Evolutionary conservation across 2,329 filamentous ascomycete species (phyloP).

Genomic region (Diplodia seriata): DNA sequence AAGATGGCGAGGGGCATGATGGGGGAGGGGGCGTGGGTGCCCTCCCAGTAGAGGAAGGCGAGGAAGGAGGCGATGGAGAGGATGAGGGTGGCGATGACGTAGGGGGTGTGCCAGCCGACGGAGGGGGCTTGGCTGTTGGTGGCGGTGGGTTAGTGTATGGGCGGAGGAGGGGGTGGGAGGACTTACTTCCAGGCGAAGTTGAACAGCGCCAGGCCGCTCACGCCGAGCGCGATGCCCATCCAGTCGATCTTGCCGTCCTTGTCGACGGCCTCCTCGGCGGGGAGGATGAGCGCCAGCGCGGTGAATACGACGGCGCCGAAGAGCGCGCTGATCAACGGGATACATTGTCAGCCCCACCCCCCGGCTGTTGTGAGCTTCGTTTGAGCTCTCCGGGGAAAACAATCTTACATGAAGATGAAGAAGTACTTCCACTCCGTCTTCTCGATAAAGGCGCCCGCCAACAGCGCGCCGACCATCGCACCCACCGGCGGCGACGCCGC

Average conservation of each 20-base stretch:
- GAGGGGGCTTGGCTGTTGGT: constrained; percentile 50
- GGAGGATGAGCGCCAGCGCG: not conserved
- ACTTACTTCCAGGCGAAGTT: constrained; percentile 60
- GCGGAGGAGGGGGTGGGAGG: not conserved
- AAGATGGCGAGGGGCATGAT: constrained; percentile 58
- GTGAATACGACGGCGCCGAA: not conserved
- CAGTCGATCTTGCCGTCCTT: constrained; percentile 51
- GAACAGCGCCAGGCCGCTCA: constrained; percentile 54
- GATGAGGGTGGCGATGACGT: constrained; percentile 52
- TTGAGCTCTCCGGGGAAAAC: no score
- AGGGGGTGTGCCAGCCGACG: constrained; percentile 54
- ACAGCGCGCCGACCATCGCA: constrained; percentile 52
- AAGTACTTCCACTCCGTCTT: not conserved
- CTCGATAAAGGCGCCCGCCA: constrained; percentile 48
- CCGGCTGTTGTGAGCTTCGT: constrained; percentile 35
- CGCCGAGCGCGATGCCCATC: constrained; percentile 51
- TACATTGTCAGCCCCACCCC: not conserved
- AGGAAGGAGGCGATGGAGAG: constrained; percentile 47
- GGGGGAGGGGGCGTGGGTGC: constrained; percentile 44
- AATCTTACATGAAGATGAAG: not conserved
- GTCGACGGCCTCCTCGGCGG: constrained; percentile 44
- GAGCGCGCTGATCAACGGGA: not conserved
- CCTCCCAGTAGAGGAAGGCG: constrained; percentile 52
- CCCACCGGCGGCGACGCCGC: constrained; percentile 58
- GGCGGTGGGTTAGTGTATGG: not conserved